Evolutionary conservation across 2,329 filamentous ascomycete genomes (phyloP).

Genomic region (Cytospora paraplurivora): DNA sequence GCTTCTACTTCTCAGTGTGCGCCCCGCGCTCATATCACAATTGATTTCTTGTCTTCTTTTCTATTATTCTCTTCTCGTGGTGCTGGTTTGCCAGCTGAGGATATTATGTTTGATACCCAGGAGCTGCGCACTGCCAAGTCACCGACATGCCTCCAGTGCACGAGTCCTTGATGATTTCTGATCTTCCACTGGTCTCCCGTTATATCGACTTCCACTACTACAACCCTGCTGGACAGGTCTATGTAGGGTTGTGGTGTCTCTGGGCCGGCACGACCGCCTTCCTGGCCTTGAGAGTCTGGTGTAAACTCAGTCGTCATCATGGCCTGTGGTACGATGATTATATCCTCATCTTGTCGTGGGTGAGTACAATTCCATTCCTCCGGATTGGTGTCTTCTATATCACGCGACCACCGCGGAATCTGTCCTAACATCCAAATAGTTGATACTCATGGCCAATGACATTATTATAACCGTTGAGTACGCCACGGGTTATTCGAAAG

Average conservation of each 20-base stretch:
- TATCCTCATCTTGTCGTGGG: slow-evolving; percentile 42
- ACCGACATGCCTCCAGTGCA: slow-evolving; percentile 20
- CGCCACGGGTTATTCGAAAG: slow-evolving; percentile 49
- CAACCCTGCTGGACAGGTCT: slow-evolving; percentile 34
- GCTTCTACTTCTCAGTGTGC: not conserved
- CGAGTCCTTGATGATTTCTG: slow-evolving; percentile 17
- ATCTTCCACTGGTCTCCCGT: slow-evolving; percentile 2
- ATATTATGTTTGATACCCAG: not conserved
- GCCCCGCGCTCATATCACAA: no score
- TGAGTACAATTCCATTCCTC: slow-evolving; percentile 32
- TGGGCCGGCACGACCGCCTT: slow-evolving; percentile 38
- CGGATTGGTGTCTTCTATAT: not conserved
- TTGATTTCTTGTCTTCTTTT: not conserved
- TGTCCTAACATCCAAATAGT: slow-evolving; percentile 33
- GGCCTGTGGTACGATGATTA: slow-evolving; percentile 45
- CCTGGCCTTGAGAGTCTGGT: slow-evolving; percentile 38
- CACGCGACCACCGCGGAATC: not conserved
- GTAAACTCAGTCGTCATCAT: slow-evolving; percentile 40
- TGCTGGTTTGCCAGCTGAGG: slow-evolving; percentile 15
- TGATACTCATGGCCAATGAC: slow-evolving; percentile 48
- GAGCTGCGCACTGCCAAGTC: slow-evolving; percentile 3
- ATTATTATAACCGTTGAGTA: slow-evolving; percentile 49
- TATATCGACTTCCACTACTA: slow-evolving; percentile 23
- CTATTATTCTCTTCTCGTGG: slow-evolving; percentile 7
- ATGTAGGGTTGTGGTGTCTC: slow-evolving; percentile 40